Evolutionary conservation across 176 grass and related monocot genomes (phyloP).

Genomic region (Panicum miliaceum): DNA sequence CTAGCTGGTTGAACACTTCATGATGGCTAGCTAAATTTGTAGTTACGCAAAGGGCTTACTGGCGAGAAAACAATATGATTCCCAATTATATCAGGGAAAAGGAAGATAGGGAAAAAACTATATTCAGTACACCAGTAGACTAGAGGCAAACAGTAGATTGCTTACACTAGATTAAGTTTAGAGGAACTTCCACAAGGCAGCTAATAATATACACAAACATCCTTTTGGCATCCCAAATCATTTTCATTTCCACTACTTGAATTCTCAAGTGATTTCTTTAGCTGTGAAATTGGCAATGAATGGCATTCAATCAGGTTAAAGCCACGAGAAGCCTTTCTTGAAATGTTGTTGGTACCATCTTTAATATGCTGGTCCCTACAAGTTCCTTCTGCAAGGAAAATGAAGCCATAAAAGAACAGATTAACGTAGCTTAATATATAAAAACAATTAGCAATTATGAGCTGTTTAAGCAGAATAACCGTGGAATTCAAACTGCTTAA

Average conservation of each 20-base stretch:
- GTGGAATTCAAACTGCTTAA: neutral
- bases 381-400: slow-evolving; percentile 33
- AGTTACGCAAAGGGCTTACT: slow-evolving; percentile 14
- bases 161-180: slow-evolving; percentile 79
- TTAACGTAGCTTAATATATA: slow-evolving; percentile 12
- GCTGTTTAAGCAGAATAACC: slow-evolving; percentile 12
- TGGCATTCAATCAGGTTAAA: slow-evolving; percentile 82
- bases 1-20: slow-evolving; percentile 10
- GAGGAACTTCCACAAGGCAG: slow-evolving; percentile 52
- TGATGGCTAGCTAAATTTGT: slow-evolving; percentile 5
- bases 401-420: neutral
- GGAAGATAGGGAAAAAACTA: neutral
- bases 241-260: slow-evolving; percentile 42
- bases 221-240: slow-evolving; percentile 46
- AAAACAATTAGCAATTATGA: neutral
- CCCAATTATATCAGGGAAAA: slow-evolving; percentile 8
- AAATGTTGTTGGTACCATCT: slow-evolving; percentile 54
- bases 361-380: slow-evolving; percentile 41
- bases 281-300: slow-evolving; percentile 44
- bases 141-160: slow-evolving; percentile 11
- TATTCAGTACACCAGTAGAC: neutral
- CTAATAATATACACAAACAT: slow-evolving; percentile 59
- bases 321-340: slow-evolving; percentile 67
- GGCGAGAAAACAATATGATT: slow-evolving; percentile 26
- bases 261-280: slow-evolving; percentile 33